Conservation (phyloP, 306 rosid species). For the Vigna mungo region DNA sequence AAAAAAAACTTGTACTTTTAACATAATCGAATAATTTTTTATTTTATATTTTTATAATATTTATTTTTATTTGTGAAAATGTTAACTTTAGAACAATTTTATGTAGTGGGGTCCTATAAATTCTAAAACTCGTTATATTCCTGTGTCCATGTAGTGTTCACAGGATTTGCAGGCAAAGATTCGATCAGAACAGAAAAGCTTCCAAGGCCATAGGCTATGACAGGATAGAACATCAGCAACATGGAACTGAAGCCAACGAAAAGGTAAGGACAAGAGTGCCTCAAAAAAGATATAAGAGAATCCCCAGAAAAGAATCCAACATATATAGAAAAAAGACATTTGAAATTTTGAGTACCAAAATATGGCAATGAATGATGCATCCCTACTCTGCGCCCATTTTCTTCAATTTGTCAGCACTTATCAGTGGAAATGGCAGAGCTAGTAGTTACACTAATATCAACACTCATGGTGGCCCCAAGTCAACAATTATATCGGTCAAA, state of each 20-base stretch:
- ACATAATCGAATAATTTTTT: too few species aligned
- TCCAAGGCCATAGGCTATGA: slow-evolving; percentile 25
- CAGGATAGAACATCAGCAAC: slow-evolving; percentile 25
- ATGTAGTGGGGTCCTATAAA: background rate
- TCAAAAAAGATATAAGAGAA: slow-evolving; percentile 20
- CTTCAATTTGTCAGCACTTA: slow-evolving; percentile 40
- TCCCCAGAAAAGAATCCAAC: slow-evolving; percentile 29
- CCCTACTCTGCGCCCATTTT: slow-evolving; percentile 46
- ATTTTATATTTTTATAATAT: too few species aligned
- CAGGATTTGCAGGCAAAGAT: slow-evolving; percentile 28
- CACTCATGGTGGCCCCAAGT: slow-evolving; percentile 32
- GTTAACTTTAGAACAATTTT: background rate
- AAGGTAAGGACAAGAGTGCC: slow-evolving; percentile 17
- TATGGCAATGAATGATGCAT: slow-evolving; percentile 31
- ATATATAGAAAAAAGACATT: background rate
- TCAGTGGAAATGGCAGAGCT: slow-evolving; percentile 27
- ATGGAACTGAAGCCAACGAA: slow-evolving; percentile 17
- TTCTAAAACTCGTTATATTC: background rate
- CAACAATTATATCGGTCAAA: slow-evolving; percentile 38
- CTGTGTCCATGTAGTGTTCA: background rate
- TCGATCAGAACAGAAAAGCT: slow-evolving; percentile 42
- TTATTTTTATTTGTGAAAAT: too few species aligned
- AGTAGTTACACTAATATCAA: slow-evolving; percentile 47
- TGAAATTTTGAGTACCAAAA: slow-evolving; percentile 9
- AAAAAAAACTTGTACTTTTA: too few species aligned